These are phyloP conservation scores for Macrophomina phaseolina DNA, from an alignment of 2,329 filamentous ascomycete genomes.

Conservation along the genomic window DNA sequence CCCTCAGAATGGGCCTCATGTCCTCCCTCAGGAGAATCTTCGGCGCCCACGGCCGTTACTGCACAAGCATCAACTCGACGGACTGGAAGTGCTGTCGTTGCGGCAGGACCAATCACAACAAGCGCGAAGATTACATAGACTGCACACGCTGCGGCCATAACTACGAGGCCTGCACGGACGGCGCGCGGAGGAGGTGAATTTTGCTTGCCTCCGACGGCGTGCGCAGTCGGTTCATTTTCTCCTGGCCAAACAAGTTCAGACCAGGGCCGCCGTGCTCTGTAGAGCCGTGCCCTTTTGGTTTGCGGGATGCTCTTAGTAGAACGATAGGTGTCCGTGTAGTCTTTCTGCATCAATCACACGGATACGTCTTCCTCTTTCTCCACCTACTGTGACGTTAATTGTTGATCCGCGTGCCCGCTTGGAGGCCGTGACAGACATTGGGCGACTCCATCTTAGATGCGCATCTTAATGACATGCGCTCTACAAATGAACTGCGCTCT, in stretches of 20 bases:
- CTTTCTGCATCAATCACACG: no score
- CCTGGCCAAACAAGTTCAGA: no score
- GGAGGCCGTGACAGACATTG: no score
- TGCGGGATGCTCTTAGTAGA: no score
- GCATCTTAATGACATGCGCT: background rate
- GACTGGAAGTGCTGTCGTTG: background rate
- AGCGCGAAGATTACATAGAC: background rate
- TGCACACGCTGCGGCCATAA: background rate
- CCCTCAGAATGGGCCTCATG: background rate
- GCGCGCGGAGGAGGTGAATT: background rate
- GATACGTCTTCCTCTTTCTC: no score
- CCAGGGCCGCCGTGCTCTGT: no score
- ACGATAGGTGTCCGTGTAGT: no score
- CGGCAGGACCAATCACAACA: background rate
- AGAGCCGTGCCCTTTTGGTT: no score
- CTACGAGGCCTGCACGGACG: background rate
- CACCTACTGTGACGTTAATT: no score
- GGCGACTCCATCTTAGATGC: background rate
- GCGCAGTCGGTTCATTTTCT: no score
- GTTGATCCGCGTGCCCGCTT: no score
- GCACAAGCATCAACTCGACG: background rate
- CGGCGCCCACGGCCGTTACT: background rate
- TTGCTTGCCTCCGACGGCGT: background rate
- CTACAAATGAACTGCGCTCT: background rate
- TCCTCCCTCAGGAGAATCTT: background rate